Evolutionary conservation across 2,329 filamentous ascomycete species (phyloP), one percentile per base, ranked within the genome.

Genomic region (Trichoderma oligosporum): DNA sequence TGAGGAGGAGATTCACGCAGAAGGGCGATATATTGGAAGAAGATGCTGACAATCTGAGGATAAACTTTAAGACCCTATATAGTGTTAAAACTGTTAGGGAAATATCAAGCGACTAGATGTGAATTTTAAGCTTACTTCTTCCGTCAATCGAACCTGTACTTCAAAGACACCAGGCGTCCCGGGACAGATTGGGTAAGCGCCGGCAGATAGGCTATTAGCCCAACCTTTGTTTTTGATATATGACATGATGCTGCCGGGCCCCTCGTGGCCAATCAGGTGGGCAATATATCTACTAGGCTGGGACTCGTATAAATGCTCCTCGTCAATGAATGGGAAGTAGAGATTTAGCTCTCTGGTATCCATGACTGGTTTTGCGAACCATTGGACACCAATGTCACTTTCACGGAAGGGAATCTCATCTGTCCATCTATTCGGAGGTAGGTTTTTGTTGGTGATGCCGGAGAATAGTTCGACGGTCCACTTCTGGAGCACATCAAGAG

Each of bases 1-100:
- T 95, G 87, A 0, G 93, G 92, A 4, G 87, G 82, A 2, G 81
- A 80, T 65, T 96, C 89, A 61, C 85, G 85, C 56, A 99, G 82
- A 70, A 99, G 82, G 9, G 91, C 85, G 61, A 97, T 85, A 67
- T 99, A 99, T 70, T 96, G 87, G 75, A 97, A 97, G 61, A 96
- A 81, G 27, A 86, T 83, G 71, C 92, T 92, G 61, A 88, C 81
- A 16, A 97, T 83, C 66, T 96, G 88, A 58, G 86, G 81, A 73
- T 96, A 94, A 64, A 93, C 80, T 66, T 87, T 87, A 54, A 96
- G 74, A 5, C 91, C 81, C 78, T 82, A 8, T 82, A 8, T 18
- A 11, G 22, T 11, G 46, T 22, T 18, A 61, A 51, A n/a, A 27
- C n/a, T n/a, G 41, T 60, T 36, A 58, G 58, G 22, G 12, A 2